phyloP scores from a whole-genome alignment of 1,139 yeast genomes.

The Eremothecium gossypii region DNA sequence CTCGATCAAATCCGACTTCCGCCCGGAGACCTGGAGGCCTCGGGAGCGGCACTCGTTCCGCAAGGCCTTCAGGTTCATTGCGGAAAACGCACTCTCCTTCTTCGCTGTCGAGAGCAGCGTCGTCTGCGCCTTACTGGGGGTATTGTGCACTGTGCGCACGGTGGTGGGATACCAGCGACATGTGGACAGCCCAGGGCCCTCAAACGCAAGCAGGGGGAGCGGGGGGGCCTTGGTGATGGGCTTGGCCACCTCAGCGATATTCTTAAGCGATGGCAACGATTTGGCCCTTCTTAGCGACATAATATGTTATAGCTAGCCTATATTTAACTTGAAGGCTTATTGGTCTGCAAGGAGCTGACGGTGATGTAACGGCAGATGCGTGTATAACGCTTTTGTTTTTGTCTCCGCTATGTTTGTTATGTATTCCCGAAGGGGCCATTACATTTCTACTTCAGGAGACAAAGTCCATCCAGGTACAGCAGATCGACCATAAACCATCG shows the following conservation, averaged over 20 bases:
- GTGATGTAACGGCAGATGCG: no score
- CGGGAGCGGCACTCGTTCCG: conserved; percentile 46
- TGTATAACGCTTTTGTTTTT: no score
- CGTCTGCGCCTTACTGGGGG: conserved; percentile 32
- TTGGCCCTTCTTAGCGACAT: conserved; percentile 29
- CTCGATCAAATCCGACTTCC: conserved; percentile 44
- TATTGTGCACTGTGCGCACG: conserved; percentile 34
- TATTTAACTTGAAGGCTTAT: no score
- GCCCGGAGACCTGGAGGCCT: conserved; percentile 48
- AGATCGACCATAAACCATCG: no score
- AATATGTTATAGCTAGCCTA: no score
- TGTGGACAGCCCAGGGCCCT: neutral
- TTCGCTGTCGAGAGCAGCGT: conserved; percentile 27
- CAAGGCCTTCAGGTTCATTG: conserved; percentile 41
- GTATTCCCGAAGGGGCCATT: no score
- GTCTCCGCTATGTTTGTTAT: no score
- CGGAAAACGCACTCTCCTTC: conserved; percentile 22
- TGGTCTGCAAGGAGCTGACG: no score
- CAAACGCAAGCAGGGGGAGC: neutral
- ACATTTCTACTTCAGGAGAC: no score
- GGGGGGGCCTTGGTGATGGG: conserved; percentile 4
- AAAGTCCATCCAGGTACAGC: no score
- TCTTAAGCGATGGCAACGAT: conserved; percentile 32
- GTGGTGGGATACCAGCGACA: neutral
- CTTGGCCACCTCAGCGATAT: conserved; percentile 7